These are phyloP conservation scores for Beta corolliflora DNA, from an alignment of 179 eudicot genomes.

Conservation along the genomic window DNA sequence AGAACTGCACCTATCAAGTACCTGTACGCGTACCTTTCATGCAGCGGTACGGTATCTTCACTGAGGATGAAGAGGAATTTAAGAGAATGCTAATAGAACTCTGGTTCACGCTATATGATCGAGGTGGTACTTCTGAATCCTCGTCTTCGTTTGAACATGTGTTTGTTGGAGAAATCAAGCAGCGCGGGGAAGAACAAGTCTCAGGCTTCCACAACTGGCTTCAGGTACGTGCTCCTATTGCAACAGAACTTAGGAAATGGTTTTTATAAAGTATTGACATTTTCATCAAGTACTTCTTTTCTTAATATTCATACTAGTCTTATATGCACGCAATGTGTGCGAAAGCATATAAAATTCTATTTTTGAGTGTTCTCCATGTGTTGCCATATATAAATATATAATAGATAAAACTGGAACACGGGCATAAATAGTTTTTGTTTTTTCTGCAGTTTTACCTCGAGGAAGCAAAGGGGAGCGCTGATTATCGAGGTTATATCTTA, in stretches of 20 bases:
- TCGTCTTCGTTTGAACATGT: constrained; percentile 98
- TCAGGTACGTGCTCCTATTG: constrained; percentile 53
- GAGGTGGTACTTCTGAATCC: constrained; percentile 66
- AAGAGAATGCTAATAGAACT: constrained; percentile 62
- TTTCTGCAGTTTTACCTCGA: constrained; percentile 76
- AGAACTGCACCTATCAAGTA: constrained; percentile 95
- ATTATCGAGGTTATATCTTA: constrained; percentile 90
- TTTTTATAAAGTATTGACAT: background rate
- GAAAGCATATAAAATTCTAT: too few relatives aligned
- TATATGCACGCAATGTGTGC: too few relatives aligned
- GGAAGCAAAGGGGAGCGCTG: constrained; percentile 86
- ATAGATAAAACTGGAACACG: background rate
- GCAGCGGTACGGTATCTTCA: constrained; percentile 38
- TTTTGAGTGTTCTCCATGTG: too few relatives aligned
- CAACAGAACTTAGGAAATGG: background rate
- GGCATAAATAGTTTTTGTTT: too few relatives aligned
- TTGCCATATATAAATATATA: too few relatives aligned
- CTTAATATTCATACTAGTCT: too few relatives aligned
- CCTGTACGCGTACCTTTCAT: constrained; percentile 66
- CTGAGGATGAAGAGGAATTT: constrained; percentile 57
- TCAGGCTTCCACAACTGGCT: constrained; percentile 98
- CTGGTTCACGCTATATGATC: constrained; percentile 87
- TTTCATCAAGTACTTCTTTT: background rate
- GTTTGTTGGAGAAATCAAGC: constrained; percentile 93
- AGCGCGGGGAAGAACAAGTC: constrained; percentile 65